Evolutionary conservation across 2,329 filamentous ascomycete species (phyloP).

Genomic region (Penicillium sp.): DNA sequence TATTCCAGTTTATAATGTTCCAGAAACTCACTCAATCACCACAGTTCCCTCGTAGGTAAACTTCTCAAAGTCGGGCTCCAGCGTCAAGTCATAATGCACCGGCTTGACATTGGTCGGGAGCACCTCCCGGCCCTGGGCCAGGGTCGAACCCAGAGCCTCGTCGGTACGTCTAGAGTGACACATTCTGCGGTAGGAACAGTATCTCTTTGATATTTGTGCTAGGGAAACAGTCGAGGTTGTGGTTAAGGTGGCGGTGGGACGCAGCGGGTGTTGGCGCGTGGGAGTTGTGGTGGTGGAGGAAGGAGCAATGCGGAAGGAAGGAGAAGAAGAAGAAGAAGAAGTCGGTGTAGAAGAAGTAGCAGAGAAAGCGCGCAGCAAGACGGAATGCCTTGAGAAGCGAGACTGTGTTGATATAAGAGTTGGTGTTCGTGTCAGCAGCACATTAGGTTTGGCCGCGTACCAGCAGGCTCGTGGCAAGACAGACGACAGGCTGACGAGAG

Average conservation of each 20-base stretch:
- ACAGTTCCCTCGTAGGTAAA: constrained; percentile 85
- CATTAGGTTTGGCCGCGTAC: constrained; percentile 8
- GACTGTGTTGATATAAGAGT: background rate
- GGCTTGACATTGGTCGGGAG: constrained; percentile 89
- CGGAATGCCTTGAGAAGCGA: background rate
- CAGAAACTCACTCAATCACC: constrained; percentile 65
- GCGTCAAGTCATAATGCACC: constrained; percentile 82
- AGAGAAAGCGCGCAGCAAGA: background rate
- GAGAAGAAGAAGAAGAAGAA: constrained; percentile 1
- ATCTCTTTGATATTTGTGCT: constrained; percentile 36
- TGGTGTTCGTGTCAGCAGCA: background rate
- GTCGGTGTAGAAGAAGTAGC: background rate
- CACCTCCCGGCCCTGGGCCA: constrained; percentile 70
- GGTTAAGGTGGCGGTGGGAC: constrained; percentile 19
- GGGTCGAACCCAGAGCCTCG: constrained; percentile 51
- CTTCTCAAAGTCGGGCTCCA: constrained; percentile 85
- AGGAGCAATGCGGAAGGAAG: constrained; percentile 14
- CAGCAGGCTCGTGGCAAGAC: constrained; percentile 10
- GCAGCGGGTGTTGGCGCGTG: constrained; percentile 16
- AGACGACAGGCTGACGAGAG: constrained; percentile 10
- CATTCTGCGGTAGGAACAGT: constrained; percentile 72
- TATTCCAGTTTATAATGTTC: background rate
- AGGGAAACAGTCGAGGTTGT: constrained; percentile 20
- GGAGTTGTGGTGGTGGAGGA: constrained; percentile 21
- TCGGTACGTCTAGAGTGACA: constrained; percentile 66